Conservation (phyloP, 1,284 basidiomycete genomes). For the Heterobasidion annosum region DNA sequence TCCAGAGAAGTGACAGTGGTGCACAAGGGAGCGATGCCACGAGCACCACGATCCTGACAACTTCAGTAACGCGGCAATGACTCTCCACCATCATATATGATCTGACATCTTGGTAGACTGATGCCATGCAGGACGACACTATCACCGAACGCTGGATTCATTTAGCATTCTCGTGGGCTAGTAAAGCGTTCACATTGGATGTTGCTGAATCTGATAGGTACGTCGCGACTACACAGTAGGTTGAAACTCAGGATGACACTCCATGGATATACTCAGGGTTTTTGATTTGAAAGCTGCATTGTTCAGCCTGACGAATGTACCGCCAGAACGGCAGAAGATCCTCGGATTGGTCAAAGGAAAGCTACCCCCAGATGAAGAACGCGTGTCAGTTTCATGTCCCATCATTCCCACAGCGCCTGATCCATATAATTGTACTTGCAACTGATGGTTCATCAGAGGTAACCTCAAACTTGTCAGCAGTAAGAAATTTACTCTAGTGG, state of each 20-base stretch:
- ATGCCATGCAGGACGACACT: not conserved
- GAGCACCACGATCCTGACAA: not conserved
- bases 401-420: not conserved
- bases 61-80: not conserved
- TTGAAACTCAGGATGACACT: not conserved
- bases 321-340: constrained; percentile 84
- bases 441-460: constrained; percentile 25
- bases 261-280: constrained; percentile 30
- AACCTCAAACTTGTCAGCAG: constrained; percentile 50
- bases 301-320: constrained; percentile 69
- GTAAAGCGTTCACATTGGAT: constrained; percentile 44
- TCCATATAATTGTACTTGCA: not conserved
- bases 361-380: constrained; percentile 64
- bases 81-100: too few relatives aligned
- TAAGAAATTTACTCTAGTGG: constrained; percentile 75
- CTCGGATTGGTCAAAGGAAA: constrained; percentile 82
- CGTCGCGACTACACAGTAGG: constrained; percentile 2
- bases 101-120: too few relatives aligned
- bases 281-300: constrained; percentile 62
- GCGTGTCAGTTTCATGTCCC: constrained; percentile 39
- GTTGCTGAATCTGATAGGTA: constrained; percentile 71
- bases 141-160: constrained; percentile 35
- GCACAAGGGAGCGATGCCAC: not conserved
- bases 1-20: not conserved
- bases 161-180: constrained; percentile 59